These are phyloP conservation scores for Lactifluus rugatus DNA, from an alignment of 768 basidiomycete genomes.

Conservation along the genomic window DNA sequence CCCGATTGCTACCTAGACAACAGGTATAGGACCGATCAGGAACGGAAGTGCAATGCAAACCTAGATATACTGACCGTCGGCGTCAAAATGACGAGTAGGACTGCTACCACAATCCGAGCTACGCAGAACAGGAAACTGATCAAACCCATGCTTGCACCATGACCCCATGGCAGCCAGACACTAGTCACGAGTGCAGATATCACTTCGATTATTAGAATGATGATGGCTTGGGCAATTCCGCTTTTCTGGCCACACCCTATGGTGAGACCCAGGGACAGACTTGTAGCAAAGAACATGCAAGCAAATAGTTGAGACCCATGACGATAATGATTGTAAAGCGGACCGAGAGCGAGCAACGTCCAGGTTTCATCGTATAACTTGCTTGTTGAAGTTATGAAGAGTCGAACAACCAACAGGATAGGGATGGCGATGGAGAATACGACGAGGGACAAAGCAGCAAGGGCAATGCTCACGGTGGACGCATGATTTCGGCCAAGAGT, in stretches of 20 bases:
- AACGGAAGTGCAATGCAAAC: not conserved
- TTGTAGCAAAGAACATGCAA: conserved; percentile 68
- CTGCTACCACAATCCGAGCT: conserved; percentile 80
- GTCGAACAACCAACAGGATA: conserved; percentile 60
- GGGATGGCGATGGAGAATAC: conserved; percentile 75
- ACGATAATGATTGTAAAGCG: conserved; percentile 90
- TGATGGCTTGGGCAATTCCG: conserved; percentile 85
- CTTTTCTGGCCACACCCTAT: conserved; percentile 86
- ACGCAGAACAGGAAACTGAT: conserved; percentile 92
- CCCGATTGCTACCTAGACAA: conserved; percentile 69
- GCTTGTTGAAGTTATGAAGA: conserved; percentile 70
- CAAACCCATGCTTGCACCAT: conserved; percentile 93
- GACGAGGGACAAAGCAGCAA: conserved; percentile 75
- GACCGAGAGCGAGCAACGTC: conserved; percentile 82
- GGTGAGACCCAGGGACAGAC: conserved; percentile 71
- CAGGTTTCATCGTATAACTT: conserved; percentile 94
- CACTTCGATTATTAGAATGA: conserved; percentile 86
- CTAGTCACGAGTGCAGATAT: conserved; percentile 80
- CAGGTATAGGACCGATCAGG: conserved; percentile 11
- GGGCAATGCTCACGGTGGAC: conserved; percentile 52
- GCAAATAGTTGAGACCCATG: conserved; percentile 88
- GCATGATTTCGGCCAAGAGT: conserved; percentile 43
- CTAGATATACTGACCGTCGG: conserved; percentile 49
- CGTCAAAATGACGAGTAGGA: conserved; percentile 82
- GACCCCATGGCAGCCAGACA: conserved; percentile 94